These are phyloP conservation scores for Haematococcus lacustris DNA, from an alignment of 139 green algal species.

Conservation along the genomic window DNA sequence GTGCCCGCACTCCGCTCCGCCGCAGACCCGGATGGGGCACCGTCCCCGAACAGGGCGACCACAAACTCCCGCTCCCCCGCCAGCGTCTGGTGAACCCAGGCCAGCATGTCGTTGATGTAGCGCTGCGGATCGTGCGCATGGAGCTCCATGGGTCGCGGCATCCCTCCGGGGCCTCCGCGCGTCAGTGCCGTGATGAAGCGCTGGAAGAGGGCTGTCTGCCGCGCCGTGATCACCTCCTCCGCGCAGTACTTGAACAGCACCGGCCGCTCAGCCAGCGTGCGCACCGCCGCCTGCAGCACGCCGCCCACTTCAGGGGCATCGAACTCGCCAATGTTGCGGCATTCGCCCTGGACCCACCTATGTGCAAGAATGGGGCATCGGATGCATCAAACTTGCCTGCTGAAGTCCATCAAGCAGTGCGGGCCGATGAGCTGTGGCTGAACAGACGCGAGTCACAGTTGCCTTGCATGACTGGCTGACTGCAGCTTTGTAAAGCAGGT, in stretches of 20 bases:
- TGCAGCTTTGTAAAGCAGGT: no score
- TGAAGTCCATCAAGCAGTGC: neutral
- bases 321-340: slow-evolving; percentile 70
- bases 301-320: slow-evolving; percentile 81
- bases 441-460: neutral
- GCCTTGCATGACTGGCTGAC: neutral
- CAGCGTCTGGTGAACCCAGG: slow-evolving; percentile 91
- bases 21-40: no score
- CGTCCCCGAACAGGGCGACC: slow-evolving; percentile 73
- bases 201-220: slow-evolving; percentile 92
- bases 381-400: neutral
- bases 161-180: slow-evolving; percentile 70
- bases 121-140: slow-evolving; percentile 89
- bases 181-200: slow-evolving; percentile 86
- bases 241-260: slow-evolving; percentile 94
- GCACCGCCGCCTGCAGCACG: slow-evolving; percentile 70
- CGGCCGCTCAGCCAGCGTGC: slow-evolving; percentile 69
- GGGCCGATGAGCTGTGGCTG: neutral
- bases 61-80: slow-evolving; percentile 87
- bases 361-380: neutral
- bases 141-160: slow-evolving; percentile 91
- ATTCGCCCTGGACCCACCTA: slow-evolving; percentile 93
- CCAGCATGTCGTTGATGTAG: slow-evolving; percentile 92
- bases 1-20: neutral
- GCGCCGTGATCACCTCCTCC: slow-evolving; percentile 83